These are phyloP conservation scores for Backusella tarrabulga DNA, from an alignment of 192 early-diverging fungal species.

Conservation along the genomic window DNA sequence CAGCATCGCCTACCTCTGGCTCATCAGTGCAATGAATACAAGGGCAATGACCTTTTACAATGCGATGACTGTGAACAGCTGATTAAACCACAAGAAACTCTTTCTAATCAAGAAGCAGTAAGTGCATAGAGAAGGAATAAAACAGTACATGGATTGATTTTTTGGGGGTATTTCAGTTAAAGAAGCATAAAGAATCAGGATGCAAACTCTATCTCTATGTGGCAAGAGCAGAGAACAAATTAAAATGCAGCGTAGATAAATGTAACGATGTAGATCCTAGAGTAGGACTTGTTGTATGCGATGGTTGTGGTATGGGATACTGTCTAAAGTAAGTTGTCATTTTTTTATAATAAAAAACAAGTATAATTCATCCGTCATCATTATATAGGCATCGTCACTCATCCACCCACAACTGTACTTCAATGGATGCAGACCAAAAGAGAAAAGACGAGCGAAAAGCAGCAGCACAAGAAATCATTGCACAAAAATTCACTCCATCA, in stretches of 20 bases:
- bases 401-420: background rate
- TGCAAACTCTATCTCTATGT: constrained; percentile 1
- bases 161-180: background rate
- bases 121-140: background rate
- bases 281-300: constrained; percentile 13
- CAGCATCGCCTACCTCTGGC: constrained; percentile 5
- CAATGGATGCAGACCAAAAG: background rate
- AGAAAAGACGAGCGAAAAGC: constrained; percentile 3
- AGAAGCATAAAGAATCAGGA: background rate
- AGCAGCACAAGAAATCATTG: constrained; percentile 8
- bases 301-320: background rate
- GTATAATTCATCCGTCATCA: too few species aligned
- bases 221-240: background rate
- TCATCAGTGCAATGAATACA: constrained; percentile 1
- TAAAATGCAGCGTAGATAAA: background rate
- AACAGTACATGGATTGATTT: background rate
- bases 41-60: background rate
- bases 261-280: constrained; percentile 16
- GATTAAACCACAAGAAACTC: background rate
- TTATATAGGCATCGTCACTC: constrained; percentile 10
- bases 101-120: background rate
- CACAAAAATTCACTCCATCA: background rate
- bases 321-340: constrained; percentile 12
- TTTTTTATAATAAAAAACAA: background rate
- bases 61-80: constrained; percentile 10